phyloP scores from a whole-genome alignment of 192 early-diverging fungal genomes.

The Phycomyces nitens region DNA sequence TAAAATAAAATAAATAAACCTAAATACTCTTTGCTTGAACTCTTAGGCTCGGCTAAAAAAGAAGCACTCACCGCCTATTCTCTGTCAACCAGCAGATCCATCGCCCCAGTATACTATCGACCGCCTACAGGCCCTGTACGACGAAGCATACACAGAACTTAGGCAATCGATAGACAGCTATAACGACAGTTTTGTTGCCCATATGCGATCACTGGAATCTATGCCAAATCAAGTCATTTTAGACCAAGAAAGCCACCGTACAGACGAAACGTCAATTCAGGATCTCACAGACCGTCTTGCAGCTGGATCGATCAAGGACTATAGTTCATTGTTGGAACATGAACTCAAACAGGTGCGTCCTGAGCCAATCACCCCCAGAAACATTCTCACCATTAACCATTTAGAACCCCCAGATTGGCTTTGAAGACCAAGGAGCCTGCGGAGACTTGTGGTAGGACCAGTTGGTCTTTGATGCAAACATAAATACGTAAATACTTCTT shows the following conservation, averaged over 20 bases:
- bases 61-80: background rate
- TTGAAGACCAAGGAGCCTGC: background rate
- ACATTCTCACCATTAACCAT: too few relatives aligned
- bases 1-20: too few relatives aligned
- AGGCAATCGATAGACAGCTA: background rate
- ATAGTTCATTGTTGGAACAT: background rate
- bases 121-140: background rate
- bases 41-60: too few relatives aligned
- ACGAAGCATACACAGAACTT: background rate
- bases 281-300: background rate
- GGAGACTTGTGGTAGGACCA: background rate
- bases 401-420: background rate
- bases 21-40: too few relatives aligned
- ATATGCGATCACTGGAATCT: background rate
- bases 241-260: background rate
- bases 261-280: background rate
- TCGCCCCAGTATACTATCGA: background rate
- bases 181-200: background rate
- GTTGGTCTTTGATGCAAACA: too few relatives aligned
- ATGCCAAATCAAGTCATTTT: background rate
- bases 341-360: background rate
- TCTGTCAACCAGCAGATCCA: background rate
- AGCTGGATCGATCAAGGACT: background rate
- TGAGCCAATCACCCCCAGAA: background rate
- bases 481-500: too few relatives aligned